Conservation (phyloP, 1,284 basidiomycete species). For the Xerocomus nothofagi region DNA sequence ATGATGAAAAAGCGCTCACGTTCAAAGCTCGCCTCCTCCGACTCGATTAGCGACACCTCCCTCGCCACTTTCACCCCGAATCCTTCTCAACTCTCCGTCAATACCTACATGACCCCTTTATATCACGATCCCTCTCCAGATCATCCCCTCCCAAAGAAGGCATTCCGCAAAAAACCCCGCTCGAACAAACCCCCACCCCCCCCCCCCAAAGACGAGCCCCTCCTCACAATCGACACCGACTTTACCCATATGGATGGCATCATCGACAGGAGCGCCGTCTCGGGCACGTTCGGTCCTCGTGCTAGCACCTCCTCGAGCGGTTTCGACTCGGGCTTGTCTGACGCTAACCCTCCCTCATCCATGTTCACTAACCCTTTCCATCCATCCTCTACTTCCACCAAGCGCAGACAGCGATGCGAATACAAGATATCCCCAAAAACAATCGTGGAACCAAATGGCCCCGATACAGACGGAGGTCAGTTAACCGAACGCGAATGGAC, state of each 20-base stretch:
- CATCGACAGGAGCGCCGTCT: constrained; percentile 47
- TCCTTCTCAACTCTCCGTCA: constrained; percentile 27
- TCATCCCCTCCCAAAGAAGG: constrained; percentile 24
- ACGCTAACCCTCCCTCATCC: constrained; percentile 34
- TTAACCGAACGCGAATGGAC: constrained; percentile 26
- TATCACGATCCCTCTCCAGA: constrained; percentile 11
- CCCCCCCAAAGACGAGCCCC: constrained; percentile 17
- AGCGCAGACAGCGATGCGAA: constrained; percentile 16
- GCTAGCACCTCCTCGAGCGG: constrained; percentile 17
- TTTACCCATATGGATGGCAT: constrained; percentile 85
- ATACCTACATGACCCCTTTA: constrained; percentile 20
- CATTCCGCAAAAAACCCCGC: constrained; percentile 18
- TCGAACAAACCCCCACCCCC: constrained; percentile 24
- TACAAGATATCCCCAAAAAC: constrained; percentile 56
- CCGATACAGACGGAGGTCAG: constrained; percentile 4
- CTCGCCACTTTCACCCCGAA: constrained; percentile 23
- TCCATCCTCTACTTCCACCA: constrained; percentile 23
- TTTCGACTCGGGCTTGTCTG: constrained; percentile 27
- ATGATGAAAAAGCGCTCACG: constrained; percentile 37
- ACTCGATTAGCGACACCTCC: constrained; percentile 24
- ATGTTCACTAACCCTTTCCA: constrained; percentile 51
- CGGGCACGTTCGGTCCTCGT: constrained; percentile 5
- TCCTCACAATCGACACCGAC: constrained; percentile 68
- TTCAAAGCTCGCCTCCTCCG: constrained; percentile 32
- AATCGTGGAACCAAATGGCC: constrained; percentile 8